Conservation (phyloP, 805 yeast species). For the Metschnikowia kofuensis region DNA sequence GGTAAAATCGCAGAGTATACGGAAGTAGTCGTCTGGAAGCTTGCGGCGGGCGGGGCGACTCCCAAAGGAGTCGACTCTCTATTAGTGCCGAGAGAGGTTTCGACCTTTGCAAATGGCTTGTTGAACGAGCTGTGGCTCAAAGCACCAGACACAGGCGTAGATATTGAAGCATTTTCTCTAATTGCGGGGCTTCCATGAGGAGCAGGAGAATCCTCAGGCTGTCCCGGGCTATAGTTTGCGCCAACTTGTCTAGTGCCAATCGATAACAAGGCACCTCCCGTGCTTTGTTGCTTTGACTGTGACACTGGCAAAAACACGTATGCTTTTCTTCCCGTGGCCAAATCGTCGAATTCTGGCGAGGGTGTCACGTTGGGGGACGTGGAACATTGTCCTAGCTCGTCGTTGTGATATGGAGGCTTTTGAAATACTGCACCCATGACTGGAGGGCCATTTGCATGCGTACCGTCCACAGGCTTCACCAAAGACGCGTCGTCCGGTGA, state of each 20-base stretch:
- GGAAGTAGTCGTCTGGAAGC: constrained; percentile 31
- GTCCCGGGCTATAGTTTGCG: constrained; percentile 13
- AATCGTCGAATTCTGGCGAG: constrained; percentile 39
- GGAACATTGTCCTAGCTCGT: constrained; percentile 75
- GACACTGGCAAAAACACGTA: constrained; percentile 44
- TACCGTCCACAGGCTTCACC: constrained; percentile 81
- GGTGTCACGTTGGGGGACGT: constrained; percentile 40
- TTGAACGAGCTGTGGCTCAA: not conserved
- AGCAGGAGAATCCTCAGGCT: constrained; percentile 8
- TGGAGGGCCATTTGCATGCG: constrained; percentile 85
- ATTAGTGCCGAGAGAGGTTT: not conserved
- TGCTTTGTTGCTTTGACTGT: constrained; percentile 34
- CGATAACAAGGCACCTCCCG: constrained; percentile 11
- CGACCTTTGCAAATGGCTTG: constrained; percentile 6
- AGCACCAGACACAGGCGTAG: constrained; percentile 9
- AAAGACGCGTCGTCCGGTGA: constrained; percentile 71
- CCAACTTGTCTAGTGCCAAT: constrained; percentile 18
- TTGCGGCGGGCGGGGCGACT: constrained; percentile 9
- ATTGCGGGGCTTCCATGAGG: constrained; percentile 4
- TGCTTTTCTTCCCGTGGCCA: constrained; percentile 34
- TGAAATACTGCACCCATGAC: constrained; percentile 85
- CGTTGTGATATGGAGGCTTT: constrained; percentile 70
- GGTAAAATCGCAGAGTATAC: constrained; percentile 34
- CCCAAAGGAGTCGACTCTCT: constrained; percentile 10
- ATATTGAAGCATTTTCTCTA: constrained; percentile 8